phyloP scores from a whole-genome alignment of 352 stramenopile species.

The Pythium angustatum region DNA sequence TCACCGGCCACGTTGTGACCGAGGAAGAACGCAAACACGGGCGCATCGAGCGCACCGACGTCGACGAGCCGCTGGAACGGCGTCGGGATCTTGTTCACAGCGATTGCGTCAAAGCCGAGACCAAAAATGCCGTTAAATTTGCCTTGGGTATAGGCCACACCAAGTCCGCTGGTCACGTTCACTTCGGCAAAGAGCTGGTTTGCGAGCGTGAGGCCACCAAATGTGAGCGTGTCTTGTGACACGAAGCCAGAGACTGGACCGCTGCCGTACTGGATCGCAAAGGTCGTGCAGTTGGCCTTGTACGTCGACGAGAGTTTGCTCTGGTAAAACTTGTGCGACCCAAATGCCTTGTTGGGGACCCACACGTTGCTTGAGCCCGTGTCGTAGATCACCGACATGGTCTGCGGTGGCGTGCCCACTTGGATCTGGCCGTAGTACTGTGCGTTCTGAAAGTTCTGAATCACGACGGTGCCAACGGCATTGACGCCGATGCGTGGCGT shows the following conservation, averaged over 20 bases:
- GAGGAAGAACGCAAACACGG: slow-evolving; percentile 96
- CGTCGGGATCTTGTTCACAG: slow-evolving; percentile 88
- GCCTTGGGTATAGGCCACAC: slow-evolving; percentile 91
- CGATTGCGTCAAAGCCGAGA: slow-evolving; percentile 94
- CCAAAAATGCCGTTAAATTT: slow-evolving; percentile 99
- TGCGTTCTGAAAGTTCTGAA: slow-evolving; percentile 86
- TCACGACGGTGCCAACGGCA: background rate
- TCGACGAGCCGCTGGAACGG: slow-evolving; percentile 94
- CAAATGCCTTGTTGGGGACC: slow-evolving; percentile 87
- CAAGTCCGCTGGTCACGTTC: slow-evolving; percentile 94
- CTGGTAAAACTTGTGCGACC: slow-evolving; percentile 87
- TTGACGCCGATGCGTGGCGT: background rate
- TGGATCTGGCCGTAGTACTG: slow-evolving; percentile 94
- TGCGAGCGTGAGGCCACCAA: slow-evolving; percentile 58
- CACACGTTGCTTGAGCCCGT: slow-evolving; percentile 96
- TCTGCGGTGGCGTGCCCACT: slow-evolving; percentile 89
- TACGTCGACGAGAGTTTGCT: slow-evolving; percentile 74
- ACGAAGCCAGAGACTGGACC: slow-evolving; percentile 92
- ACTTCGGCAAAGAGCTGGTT: slow-evolving; percentile 95
- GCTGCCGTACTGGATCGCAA: slow-evolving; percentile 95
- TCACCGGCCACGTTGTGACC: slow-evolving; percentile 79
- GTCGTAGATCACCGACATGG: slow-evolving; percentile 95
- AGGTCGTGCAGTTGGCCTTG: slow-evolving; percentile 88
- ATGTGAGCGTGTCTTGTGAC: slow-evolving; percentile 80
- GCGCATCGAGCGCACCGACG: slow-evolving; percentile 78